phyloP scores from a whole-genome alignment of 176 grass and related monocot genomes.

The Elaeis guineensis region DNA sequence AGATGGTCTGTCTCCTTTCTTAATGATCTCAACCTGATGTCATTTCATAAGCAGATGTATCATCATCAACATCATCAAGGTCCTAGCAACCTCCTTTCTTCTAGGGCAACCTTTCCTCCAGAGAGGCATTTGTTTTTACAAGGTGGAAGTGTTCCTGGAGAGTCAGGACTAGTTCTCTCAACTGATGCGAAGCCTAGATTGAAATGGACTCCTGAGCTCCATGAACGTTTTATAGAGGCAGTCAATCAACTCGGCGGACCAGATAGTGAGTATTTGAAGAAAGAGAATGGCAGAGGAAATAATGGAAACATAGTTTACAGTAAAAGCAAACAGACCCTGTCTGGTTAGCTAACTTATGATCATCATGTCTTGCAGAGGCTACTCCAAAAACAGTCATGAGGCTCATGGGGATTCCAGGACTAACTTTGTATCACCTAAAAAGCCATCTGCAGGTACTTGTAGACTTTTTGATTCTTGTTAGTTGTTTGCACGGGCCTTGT shows the following conservation, averaged over 20 bases:
- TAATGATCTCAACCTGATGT: constrained; percentile 20
- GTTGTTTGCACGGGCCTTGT: too few species aligned
- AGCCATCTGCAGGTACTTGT: constrained; percentile 88
- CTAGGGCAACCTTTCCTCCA: constrained; percentile 32
- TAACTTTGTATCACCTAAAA: constrained; percentile 95
- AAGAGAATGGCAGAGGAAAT: not conserved
- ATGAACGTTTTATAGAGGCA: constrained; percentile 69
- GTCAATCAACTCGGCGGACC: constrained; percentile 74
- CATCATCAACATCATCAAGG: constrained; percentile 39
- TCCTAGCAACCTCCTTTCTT: constrained; percentile 49
- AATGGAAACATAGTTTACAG: constrained; percentile 11
- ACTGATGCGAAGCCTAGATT: constrained; percentile 82
- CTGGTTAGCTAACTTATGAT: not conserved
- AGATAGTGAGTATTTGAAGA: constrained; percentile 56
- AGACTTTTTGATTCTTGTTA: constrained; percentile 2
- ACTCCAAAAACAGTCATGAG: constrained; percentile 91
- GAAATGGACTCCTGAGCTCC: constrained; percentile 92
- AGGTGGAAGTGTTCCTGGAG: constrained; percentile 40
- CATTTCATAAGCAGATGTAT: constrained; percentile 51
- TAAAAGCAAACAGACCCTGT: not conserved
- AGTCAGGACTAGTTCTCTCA: constrained; percentile 84
- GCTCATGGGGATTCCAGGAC: constrained; percentile 81
- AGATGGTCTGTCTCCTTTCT: not conserved
- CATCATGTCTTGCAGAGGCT: constrained; percentile 44
- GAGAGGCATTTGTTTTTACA: constrained; percentile 51